Conservation (phyloP, 116 monocot species). For the Cymodocea nodosa region DNA sequence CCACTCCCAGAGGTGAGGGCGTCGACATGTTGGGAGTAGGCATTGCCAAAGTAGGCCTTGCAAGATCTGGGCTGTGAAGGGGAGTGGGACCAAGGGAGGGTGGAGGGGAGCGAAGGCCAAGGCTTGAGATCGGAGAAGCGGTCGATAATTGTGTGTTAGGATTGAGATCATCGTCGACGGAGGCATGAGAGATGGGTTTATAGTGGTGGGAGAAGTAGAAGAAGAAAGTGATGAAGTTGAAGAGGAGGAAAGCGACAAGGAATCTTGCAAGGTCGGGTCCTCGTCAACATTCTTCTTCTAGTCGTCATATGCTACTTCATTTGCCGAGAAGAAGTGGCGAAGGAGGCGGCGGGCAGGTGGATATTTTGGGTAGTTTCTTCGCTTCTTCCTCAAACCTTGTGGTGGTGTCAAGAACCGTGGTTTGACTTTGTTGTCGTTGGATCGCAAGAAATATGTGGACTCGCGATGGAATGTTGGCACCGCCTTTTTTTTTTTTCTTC, state of each 20-base stretch:
- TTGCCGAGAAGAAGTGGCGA: no score
- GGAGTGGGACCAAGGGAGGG: slow-evolving; percentile 37
- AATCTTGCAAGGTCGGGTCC: not conserved
- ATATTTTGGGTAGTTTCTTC: no score
- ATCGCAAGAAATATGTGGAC: no score
- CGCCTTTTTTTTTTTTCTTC: no score
- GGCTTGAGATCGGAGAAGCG: slow-evolving; percentile 24
- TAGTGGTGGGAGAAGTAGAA: slow-evolving; percentile 6
- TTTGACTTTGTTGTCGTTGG: no score
- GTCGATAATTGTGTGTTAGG: slow-evolving; percentile 5
- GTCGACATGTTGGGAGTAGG: slow-evolving; percentile 37
- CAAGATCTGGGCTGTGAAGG: slow-evolving; percentile 36
- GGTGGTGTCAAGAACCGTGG: no score
- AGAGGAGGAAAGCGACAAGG: slow-evolving; percentile 19
- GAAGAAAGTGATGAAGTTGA: slow-evolving; percentile 32
- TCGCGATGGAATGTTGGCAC: no score
- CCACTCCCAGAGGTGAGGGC: slow-evolving; percentile 1
- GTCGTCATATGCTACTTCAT: not conserved
- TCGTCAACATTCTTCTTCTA: not conserved
- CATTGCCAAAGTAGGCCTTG: slow-evolving; percentile 82
- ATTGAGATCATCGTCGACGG: not conserved
- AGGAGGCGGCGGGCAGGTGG: no score
- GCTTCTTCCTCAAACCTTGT: no score
- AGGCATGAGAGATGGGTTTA: slow-evolving; percentile 29
- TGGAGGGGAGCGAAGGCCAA: slow-evolving; percentile 68